Conservation (phyloP, 108 stramenopile genomes). For the Discostella pseudostelligera region DNA sequence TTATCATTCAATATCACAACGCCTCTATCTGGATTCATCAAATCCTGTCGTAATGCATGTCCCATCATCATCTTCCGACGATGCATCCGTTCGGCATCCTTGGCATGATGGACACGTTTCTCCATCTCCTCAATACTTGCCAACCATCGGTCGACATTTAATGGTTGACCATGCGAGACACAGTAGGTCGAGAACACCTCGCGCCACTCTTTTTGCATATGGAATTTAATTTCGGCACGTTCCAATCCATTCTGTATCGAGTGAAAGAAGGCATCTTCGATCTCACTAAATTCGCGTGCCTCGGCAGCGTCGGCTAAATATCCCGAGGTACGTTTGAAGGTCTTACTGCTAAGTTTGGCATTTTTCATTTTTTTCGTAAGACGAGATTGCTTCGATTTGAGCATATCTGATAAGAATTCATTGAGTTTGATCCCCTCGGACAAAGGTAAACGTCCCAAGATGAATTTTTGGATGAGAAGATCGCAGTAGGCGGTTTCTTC, state of each 20-base stretch:
- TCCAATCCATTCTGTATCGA: constrained; percentile 62
- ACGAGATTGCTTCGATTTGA: constrained; percentile 83
- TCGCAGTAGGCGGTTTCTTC: constrained; percentile 83
- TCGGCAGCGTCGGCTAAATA: constrained; percentile 49
- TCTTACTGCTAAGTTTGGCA: constrained; percentile 70
- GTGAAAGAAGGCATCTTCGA: constrained; percentile 69
- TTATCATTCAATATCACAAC: constrained; percentile 71
- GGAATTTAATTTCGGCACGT: constrained; percentile 78
- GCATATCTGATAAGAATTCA: constrained; percentile 77
- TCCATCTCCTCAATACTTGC: constrained; percentile 84
- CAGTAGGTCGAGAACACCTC: constrained; percentile 74
- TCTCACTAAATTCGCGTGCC: constrained; percentile 62
- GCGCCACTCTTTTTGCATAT: constrained; percentile 84
- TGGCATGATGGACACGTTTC: constrained; percentile 61
- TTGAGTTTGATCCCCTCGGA: constrained; percentile 77
- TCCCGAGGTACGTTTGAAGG: constrained; percentile 49
- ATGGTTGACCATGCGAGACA: constrained; percentile 52
- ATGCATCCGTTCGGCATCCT: constrained; percentile 74
- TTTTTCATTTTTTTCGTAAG: constrained; percentile 93
- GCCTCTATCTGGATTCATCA: constrained; percentile 64
- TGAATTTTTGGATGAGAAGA: constrained; percentile 75
- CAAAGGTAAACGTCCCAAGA: constrained; percentile 67
- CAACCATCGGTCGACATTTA: constrained; percentile 80
- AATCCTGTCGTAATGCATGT: constrained; percentile 63
- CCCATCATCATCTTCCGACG: constrained; percentile 85